These are phyloP conservation scores for Botryotinia calthae DNA, from an alignment of 2,329 filamentous ascomycete species.

Conservation along the genomic window DNA sequence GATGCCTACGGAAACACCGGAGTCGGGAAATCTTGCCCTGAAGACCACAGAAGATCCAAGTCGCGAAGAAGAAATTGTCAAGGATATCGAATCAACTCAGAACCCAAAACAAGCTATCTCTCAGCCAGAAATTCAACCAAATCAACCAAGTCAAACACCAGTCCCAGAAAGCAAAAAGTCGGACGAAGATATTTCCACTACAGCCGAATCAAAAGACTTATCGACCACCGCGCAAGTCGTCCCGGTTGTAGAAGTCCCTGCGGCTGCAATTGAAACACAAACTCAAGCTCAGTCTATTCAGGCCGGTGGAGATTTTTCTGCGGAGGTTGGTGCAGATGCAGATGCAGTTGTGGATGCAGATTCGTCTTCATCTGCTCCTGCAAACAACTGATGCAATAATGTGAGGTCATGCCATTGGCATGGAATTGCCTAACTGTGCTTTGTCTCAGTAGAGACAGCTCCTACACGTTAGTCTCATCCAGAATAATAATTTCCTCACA, in stretches of 20 bases:
- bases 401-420: neutral
- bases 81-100: neutral
- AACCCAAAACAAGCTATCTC: neutral
- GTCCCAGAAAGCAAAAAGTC: neutral
- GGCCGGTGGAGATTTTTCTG: neutral
- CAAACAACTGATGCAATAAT: neutral
- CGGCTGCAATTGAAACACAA: neutral
- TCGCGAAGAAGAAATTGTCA: neutral
- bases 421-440: neutral
- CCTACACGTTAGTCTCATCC: neutral
- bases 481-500: neutral
- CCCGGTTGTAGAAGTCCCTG: conserved; percentile 1
- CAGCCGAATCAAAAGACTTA: neutral
- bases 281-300: neutral
- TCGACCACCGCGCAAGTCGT: neutral
- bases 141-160: neutral
- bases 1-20: neutral
- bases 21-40: neutral
- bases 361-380: conserved; percentile 4
- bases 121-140: neutral
- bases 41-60: neutral
- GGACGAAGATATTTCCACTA: neutral
- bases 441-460: neutral
- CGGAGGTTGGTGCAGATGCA: neutral
- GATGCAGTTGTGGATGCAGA: neutral